Evolutionary conservation across 1,284 basidiomycete genomes (phyloP).

Genomic region (Ganoderma resinaceum): DNA sequence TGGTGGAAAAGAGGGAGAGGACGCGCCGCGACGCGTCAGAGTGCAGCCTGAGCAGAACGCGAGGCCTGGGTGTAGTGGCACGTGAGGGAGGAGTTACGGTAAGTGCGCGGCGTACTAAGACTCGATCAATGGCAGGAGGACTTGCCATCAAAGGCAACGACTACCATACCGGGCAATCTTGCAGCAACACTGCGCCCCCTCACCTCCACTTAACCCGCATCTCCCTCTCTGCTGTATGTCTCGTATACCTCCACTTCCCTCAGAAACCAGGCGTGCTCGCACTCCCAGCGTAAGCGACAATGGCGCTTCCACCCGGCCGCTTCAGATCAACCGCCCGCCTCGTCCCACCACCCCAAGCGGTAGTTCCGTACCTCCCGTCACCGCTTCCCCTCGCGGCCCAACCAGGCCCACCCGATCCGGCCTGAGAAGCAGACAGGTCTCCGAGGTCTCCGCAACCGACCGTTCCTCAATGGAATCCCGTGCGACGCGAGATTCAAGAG

Average conservation of each 20-base stretch:
- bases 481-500: slow-evolving; percentile 35
- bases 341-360: slow-evolving; percentile 45
- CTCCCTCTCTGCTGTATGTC: slow-evolving; percentile 49
- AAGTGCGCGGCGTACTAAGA: background rate
- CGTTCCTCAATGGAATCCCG: slow-evolving; percentile 37
- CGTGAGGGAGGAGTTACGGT: background rate
- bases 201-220: background rate
- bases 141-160: slow-evolving; percentile 22
- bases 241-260: slow-evolving; percentile 56
- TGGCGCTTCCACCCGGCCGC: slow-evolving; percentile 49
- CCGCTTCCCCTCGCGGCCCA: slow-evolving; percentile 38
- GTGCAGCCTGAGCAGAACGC: background rate
- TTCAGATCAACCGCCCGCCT: slow-evolving; percentile 54
- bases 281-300: slow-evolving; percentile 35
- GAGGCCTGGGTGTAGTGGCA: background rate
- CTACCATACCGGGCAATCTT: slow-evolving; percentile 20
- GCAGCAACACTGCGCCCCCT: slow-evolving; percentile 17
- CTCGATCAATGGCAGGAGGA: background rate
- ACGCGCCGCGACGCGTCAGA: slow-evolving; percentile 28
- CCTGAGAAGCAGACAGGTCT: slow-evolving; percentile 40
- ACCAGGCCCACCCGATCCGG: slow-evolving; percentile 45
- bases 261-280: slow-evolving; percentile 34
- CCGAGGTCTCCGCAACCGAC: slow-evolving; percentile 42
- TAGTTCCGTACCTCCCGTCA: slow-evolving; percentile 32
- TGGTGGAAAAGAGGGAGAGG: background rate